A percentile compares a stretch with the other conserved stretches of the same genome.
These are phyloP conservation scores for Takashimella koratensis DNA, from an alignment of 1,284 basidiomycete genomes.

Conservation along the genomic window DNA sequence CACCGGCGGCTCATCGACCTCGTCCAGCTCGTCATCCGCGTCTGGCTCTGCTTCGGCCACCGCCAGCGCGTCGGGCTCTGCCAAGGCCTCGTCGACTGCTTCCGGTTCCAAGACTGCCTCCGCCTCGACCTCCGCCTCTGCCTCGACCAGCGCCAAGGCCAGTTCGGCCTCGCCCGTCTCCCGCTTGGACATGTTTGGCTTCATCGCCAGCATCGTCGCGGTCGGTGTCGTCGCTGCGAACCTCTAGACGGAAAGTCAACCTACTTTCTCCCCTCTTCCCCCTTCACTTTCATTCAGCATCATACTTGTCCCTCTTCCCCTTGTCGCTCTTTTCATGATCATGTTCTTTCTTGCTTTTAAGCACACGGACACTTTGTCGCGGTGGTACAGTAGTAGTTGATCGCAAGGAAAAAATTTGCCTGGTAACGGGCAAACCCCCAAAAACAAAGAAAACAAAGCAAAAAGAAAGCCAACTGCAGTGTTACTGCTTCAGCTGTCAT, in stretches of 20 bases:
- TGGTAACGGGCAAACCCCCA: too few species aligned
- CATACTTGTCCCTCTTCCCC: too few species aligned
- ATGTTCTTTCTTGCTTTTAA: too few species aligned
- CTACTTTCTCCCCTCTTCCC: too few species aligned
- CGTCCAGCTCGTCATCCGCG: constrained; percentile 7
- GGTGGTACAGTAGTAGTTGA: too few species aligned
- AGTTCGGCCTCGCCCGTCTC: background rate
- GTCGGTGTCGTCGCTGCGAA: constrained; percentile 1
- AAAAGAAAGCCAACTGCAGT: too few species aligned
- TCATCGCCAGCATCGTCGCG: constrained; percentile 1
- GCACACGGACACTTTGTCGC: too few species aligned
- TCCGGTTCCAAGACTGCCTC: constrained; percentile 7
- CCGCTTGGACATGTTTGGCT: background rate
- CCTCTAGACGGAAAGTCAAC: background rate
- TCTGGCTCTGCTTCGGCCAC: constrained; percentile 15
- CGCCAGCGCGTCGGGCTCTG: constrained; percentile 11
- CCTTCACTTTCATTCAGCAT: too few species aligned
- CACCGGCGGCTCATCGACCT: constrained; percentile 12
- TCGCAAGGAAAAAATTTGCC: too few species aligned
- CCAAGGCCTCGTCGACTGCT: constrained; percentile 9
- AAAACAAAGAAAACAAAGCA: too few species aligned
- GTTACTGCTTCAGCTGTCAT: too few species aligned
- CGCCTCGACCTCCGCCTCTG: constrained; percentile 5
- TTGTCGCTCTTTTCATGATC: too few species aligned
- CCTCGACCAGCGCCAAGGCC: background rate